A percentile compares a stretch with the other conserved stretches of the same genome.
Evolutionary conservation across 2,329 filamentous ascomycete species (phyloP).

Genomic region (Fusarium tjaetaba): DNA sequence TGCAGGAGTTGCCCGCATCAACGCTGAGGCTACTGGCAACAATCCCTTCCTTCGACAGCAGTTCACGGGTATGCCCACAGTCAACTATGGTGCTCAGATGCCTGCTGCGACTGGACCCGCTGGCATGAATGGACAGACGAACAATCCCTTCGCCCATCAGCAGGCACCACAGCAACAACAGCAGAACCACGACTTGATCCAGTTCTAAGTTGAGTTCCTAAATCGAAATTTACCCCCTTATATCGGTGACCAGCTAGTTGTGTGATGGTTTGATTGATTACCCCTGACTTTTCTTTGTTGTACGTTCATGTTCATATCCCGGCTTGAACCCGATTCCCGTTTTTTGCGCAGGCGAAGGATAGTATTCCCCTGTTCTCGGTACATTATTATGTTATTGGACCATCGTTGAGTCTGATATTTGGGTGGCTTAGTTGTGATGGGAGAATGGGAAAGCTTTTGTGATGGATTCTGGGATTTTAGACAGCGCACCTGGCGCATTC

Average conservation of each 20-base stretch:
- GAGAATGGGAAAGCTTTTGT: conserved; percentile 40
- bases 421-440: conserved; percentile 41
- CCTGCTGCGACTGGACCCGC: conserved; percentile 67
- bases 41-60: conserved; percentile 91
- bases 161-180: conserved; percentile 56
- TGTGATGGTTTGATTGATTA: conserved; percentile 16
- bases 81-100: conserved; percentile 63
- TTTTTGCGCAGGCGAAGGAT: conserved; percentile 46
- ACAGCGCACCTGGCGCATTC: conserved; percentile 46
- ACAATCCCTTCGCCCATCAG: conserved; percentile 67
- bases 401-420: conserved; percentile 34
- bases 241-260: conserved; percentile 2
- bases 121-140: conserved; percentile 63
- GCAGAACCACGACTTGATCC: conserved; percentile 69
- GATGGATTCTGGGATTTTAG: conserved; percentile 44
- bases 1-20: conserved; percentile 77
- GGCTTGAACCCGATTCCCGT: conserved; percentile 37
- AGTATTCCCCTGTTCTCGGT: conserved; percentile 43
- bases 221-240: not conserved
- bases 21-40: conserved; percentile 76
- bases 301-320: conserved; percentile 30
- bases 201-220: conserved; percentile 59
- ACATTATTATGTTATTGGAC: conserved; percentile 40
- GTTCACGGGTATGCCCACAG: conserved; percentile 78
- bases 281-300: conserved; percentile 28